Evolutionary conservation across 2,329 filamentous ascomycete genomes (phyloP), one percentile per base, ranked within the genome.

Genomic region (Celoporthe dispersa): DNA sequence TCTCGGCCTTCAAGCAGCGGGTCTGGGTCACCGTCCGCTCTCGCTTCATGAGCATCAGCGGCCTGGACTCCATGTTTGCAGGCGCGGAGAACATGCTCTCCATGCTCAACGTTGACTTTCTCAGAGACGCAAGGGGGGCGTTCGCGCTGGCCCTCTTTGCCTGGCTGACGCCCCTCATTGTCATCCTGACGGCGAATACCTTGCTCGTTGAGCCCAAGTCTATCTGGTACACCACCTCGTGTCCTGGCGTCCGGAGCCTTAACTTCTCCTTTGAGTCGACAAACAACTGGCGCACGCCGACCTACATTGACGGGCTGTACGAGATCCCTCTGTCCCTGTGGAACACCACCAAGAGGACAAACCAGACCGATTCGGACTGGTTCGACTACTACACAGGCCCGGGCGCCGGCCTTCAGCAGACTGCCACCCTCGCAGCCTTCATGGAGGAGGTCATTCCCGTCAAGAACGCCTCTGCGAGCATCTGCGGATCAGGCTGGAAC

Each of bases 101-200:
- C 81, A 88, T 89, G 73, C 88, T 89, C 88, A 60, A 90, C 74
- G 66, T 80, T 81, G 73, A 75, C 71, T 73, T 79, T 41, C 64
- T 73, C 7, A 69, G 60, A 28, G 71, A 69, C 35, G 78, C 63
- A 80, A 87, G 59, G 87, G 88, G 66, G 85, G 88, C 76, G 1
- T 69, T 72, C 16, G 63, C 70, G 4, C 60, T 77, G 62, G 75
- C 74, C 22, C 62, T 73, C 1, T 76, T 76, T 63, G 74, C 75
- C 8, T 77, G 76, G 76, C 65, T 64, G 39, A 76, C 75, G 6
- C 77, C 77, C 0, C 69, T 78, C 14, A 74, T 76, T 3, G 76
- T 78, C 59, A 78, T 78, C 59, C 64, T 78, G 28, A 77, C 75
- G 0, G 73, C 75, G 1, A 76, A 76, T 11, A 67, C 65, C 0